These are phyloP conservation scores for Carnegiea gigantea DNA, from an alignment of 179 eudicot genomes.

Conservation along the genomic window DNA sequence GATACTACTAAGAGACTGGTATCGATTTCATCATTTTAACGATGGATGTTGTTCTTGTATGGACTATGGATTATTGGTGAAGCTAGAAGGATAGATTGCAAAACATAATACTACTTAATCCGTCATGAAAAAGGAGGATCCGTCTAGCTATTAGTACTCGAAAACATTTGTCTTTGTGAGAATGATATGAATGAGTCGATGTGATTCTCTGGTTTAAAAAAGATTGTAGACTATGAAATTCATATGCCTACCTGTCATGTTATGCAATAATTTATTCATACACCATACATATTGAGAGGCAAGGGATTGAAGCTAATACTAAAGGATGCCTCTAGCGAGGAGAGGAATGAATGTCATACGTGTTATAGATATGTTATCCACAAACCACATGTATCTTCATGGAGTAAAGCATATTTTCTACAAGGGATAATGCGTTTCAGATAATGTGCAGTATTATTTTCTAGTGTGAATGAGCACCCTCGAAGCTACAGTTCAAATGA, in stretches of 20 bases:
- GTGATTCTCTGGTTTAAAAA: neutral
- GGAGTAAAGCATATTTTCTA: neutral
- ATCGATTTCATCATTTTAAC: slow-evolving; percentile 45
- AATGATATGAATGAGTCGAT: neutral
- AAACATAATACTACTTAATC: neutral
- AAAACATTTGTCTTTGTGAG: neutral
- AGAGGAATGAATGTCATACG: neutral
- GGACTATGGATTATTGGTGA: slow-evolving; percentile 43
- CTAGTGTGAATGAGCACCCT: no score
- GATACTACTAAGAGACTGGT: slow-evolving; percentile 46
- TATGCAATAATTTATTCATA: neutral
- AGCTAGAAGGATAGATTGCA: neutral
- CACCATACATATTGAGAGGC: neutral
- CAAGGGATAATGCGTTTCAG: no score
- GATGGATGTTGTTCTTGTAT: slow-evolving; percentile 45
- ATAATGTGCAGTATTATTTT: no score
- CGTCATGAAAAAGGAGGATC: no score
- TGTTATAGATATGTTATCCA: neutral
- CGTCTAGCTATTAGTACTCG: no score
- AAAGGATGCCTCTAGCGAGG: neutral
- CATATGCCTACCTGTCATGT: neutral
- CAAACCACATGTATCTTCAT: neutral
- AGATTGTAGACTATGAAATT: neutral
- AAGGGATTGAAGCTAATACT: neutral
- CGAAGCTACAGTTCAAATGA: no score